A percentile compares a stretch with the other conserved stretches of the same genome.
Conservation (phyloP, 352 stramenopile genomes). For the Thraustochytrium sp. region DNA sequence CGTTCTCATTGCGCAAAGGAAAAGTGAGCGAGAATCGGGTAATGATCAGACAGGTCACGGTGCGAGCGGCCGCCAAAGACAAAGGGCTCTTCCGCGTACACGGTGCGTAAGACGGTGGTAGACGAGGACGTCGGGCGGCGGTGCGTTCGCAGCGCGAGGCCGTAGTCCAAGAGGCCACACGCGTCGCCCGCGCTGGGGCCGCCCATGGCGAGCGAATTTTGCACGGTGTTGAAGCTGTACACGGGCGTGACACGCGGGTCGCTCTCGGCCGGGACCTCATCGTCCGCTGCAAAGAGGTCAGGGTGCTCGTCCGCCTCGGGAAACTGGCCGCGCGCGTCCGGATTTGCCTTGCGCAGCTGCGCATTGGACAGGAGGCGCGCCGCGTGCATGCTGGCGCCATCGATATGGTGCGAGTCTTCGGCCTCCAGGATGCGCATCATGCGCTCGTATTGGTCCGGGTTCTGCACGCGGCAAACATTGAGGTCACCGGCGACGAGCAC, state of each 20-base stretch:
- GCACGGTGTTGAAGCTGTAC: not conserved
- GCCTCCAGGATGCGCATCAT: not conserved
- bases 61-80: not conserved
- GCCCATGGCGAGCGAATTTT: not conserved
- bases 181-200: not conserved
- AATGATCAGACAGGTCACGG: not conserved
- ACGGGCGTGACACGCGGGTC: not conserved
- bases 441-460: not conserved
- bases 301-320: not conserved
- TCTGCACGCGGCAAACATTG: not conserved
- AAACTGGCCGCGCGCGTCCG: not conserved
- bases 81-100: not conserved
- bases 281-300: not conserved
- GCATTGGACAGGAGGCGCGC: no score
- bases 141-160: not conserved
- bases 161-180: not conserved
- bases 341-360: no score
- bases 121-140: not conserved
- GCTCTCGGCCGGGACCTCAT: no score
- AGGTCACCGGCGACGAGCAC: not conserved
- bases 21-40: conserved; percentile 2
- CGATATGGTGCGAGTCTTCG: no score
- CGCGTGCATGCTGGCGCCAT: no score
- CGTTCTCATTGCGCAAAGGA: no score
- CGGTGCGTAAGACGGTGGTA: not conserved